Conservation (phyloP, 1,284 basidiomycete species). For the Tetrapyrgos nigripes region DNA sequence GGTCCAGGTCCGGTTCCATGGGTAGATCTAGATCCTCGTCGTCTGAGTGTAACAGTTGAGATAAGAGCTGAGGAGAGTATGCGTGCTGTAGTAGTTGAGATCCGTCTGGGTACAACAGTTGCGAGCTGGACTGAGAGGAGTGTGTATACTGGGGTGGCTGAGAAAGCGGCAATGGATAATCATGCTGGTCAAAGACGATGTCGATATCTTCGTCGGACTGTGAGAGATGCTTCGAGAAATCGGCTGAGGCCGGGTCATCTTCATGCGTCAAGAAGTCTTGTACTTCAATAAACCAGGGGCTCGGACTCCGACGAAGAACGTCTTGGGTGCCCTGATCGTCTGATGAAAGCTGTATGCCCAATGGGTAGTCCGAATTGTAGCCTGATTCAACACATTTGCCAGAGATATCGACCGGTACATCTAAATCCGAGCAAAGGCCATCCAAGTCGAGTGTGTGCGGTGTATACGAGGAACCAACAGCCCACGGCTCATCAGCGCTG, state of each 20-base stretch:
- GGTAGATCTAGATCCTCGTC: background rate
- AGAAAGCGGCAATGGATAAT: background rate
- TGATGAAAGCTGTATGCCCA: background rate
- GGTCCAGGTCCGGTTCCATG: background rate
- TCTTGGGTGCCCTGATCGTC: background rate
- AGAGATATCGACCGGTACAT: background rate
- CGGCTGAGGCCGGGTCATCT: background rate
- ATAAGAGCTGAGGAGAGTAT: too few species aligned
- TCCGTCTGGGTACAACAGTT: background rate
- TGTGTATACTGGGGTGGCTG: background rate
- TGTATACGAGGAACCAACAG: background rate
- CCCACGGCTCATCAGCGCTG: background rate
- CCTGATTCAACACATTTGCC: background rate
- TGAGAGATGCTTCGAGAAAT: background rate
- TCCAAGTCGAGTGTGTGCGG: background rate
- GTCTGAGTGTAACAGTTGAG: background rate
- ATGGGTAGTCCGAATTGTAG: background rate
- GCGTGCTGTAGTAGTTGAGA: background rate
- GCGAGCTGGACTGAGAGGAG: background rate
- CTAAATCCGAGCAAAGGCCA: background rate
- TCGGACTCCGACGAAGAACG: background rate
- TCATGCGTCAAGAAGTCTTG: conserved; percentile 18
- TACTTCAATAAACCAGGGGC: conserved; percentile 1
- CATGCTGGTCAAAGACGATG: background rate
- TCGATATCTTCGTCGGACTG: background rate